Evolutionary conservation across 1,284 basidiomycete genomes (phyloP).

Genomic region (Apiotrichum gamsii): DNA sequence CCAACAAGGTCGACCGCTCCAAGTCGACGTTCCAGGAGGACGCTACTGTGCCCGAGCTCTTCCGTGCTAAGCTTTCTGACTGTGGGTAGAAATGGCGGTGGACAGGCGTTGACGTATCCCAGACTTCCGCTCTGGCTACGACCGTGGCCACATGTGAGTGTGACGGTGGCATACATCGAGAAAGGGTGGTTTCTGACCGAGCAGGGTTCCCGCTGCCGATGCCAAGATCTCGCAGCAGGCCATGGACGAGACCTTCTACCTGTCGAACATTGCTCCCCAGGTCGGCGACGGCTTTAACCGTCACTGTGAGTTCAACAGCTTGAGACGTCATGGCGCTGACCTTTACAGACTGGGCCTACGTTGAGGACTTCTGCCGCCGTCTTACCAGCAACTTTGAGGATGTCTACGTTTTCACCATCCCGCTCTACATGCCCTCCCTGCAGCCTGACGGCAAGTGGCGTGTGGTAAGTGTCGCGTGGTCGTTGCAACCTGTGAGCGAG

Average conservation of each 20-base stretch:
- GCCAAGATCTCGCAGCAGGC: constrained; percentile 76
- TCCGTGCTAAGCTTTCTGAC: constrained; percentile 79
- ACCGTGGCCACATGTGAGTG: constrained; percentile 82
- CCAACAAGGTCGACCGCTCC: constrained; percentile 58
- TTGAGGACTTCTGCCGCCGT: constrained; percentile 90
- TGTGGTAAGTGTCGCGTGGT: constrained; percentile 76
- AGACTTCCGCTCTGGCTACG: constrained; percentile 89
- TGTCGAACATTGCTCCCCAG: constrained; percentile 97
- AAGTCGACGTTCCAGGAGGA: constrained; percentile 87
- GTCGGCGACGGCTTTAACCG: constrained; percentile 96
- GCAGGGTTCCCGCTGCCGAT: constrained; percentile 95
- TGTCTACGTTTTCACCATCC: constrained; percentile 96
- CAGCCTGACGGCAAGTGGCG: constrained; percentile 87
- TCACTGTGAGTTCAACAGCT: constrained; percentile 62
- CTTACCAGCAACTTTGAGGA: constrained; percentile 81
- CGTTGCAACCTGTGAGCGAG: too few species aligned
- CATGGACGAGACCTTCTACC: constrained; percentile 93
- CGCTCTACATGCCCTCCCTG: constrained; percentile 85
- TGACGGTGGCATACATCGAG: too few species aligned
- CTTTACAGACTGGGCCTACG: constrained; percentile 85
- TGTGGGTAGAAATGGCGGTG: constrained; percentile 43
- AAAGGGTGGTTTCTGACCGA: too few species aligned
- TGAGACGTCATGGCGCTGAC: not conserved
- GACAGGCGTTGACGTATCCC: constrained; percentile 1
- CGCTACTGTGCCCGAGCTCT: constrained; percentile 63